These are phyloP conservation scores for Hypoxylon sp. DNA, from an alignment of 2,329 filamentous ascomycete genomes.

Conservation along the genomic window DNA sequence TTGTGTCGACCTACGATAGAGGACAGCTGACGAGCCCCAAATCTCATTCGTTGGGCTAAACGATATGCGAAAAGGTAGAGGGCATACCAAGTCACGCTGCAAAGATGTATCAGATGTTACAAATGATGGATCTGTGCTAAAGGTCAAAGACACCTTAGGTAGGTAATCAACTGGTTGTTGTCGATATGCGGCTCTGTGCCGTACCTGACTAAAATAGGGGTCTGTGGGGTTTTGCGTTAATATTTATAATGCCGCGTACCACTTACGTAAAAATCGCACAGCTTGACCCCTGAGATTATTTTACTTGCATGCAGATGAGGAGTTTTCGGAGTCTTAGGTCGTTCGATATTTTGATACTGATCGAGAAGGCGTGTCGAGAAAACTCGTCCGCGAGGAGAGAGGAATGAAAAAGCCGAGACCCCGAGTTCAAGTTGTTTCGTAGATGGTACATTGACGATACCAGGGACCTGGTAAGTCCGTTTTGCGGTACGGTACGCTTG, in stretches of 20 bases:
- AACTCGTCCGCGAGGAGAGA: neutral
- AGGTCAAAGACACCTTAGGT: neutral
- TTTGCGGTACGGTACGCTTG: constrained; percentile 11
- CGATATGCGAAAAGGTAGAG: neutral
- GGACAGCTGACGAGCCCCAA: neutral
- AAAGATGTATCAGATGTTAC: constrained; percentile 11
- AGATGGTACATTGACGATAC: constrained; percentile 8
- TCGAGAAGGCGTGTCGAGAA: neutral
- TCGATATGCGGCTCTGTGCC: constrained; percentile 29
- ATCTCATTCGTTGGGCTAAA: constrained; percentile 7
- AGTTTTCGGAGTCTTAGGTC: neutral
- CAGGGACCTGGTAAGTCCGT: constrained; percentile 13
- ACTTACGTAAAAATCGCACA: constrained; percentile 28
- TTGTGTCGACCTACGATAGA: neutral
- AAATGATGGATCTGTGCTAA: constrained; percentile 8
- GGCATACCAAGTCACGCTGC: constrained; percentile 4
- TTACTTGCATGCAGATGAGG: constrained; percentile 11
- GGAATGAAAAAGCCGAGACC: neutral
- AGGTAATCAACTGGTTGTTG: constrained; percentile 2
- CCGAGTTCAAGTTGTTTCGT: too few species aligned
- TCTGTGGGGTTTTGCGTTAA: constrained; percentile 12
- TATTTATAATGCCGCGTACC: constrained; percentile 32
- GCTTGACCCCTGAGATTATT: constrained; percentile 25
- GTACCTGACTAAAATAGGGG: constrained; percentile 25
- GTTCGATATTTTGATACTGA: neutral